Conservation (phyloP, 164 flowering plant species). For the Magnolia sinica region DNA sequence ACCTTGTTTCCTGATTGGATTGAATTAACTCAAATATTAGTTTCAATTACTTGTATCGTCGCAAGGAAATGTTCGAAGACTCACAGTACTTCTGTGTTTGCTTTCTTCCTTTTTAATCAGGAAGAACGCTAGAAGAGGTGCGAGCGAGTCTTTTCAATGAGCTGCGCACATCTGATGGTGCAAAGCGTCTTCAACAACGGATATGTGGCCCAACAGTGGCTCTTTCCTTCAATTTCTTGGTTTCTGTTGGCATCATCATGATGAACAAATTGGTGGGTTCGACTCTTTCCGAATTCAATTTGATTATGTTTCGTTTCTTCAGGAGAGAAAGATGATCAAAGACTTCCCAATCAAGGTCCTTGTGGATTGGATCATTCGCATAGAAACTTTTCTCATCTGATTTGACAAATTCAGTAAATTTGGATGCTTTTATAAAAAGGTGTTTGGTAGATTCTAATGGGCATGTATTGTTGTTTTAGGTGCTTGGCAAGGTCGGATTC, state of each 20-base stretch:
- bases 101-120: constrained; percentile 24
- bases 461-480: constrained; percentile 38
- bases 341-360: too few relatives aligned
- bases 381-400: background rate
- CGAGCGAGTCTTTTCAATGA: constrained; percentile 72
- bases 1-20: too few relatives aligned
- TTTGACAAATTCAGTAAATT: background rate
- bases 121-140: constrained; percentile 76
- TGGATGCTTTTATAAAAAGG: background rate
- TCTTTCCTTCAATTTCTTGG: constrained; percentile 82
- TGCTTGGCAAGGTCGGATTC: constrained; percentile 78
- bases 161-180: constrained; percentile 63
- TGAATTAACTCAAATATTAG: too few relatives aligned
- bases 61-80: too few relatives aligned
- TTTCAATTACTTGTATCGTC: too few relatives aligned
- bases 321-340: too few relatives aligned
- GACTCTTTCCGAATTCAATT: background rate
- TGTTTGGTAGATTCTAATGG: background rate
- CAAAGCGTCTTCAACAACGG: constrained; percentile 76
- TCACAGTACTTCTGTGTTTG: too few relatives aligned
- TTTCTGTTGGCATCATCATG: constrained; percentile 85
- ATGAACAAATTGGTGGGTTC: constrained; percentile 80
- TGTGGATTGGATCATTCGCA: too few relatives aligned
- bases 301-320: too few relatives aligned
- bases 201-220: constrained; percentile 75